phyloP scores from a whole-genome alignment of 306 rosid genomes.

The Trifolium fragiferum region DNA sequence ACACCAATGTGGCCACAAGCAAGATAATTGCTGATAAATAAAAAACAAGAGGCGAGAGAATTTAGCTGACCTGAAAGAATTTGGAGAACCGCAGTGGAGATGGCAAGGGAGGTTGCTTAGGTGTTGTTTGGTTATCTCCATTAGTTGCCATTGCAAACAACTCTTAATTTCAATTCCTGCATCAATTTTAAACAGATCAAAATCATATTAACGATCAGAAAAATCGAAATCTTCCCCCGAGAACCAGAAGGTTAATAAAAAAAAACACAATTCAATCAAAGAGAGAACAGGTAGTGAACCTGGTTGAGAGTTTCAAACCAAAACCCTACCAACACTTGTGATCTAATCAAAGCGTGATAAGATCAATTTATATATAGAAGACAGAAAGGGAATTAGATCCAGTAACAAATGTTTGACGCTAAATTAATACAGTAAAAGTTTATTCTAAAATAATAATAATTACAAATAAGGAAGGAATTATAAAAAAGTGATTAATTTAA shows the following conservation, averaged over 20 bases:
- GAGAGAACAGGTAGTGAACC: slow-evolving; percentile 34
- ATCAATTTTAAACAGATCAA: slow-evolving; percentile 35
- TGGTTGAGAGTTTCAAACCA: slow-evolving; percentile 40
- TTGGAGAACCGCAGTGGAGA: slow-evolving; percentile 90
- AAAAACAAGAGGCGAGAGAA: not conserved
- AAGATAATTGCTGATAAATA: not conserved
- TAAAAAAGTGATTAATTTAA: slow-evolving; percentile 8
- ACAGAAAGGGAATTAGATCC: slow-evolving; percentile 24
- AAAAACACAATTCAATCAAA: slow-evolving; percentile 7
- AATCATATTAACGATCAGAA: slow-evolving; percentile 19
- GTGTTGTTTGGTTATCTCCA: slow-evolving; percentile 51
- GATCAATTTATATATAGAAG: slow-evolving; percentile 49
- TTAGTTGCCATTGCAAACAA: slow-evolving; percentile 64
- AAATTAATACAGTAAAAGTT: not conserved
- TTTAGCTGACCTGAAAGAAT: slow-evolving; percentile 68
- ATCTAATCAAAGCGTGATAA: slow-evolving; percentile 44
- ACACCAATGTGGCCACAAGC: slow-evolving; percentile 10
- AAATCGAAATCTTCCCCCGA: not conserved
- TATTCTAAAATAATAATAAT: not conserved
- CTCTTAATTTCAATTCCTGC: slow-evolving; percentile 46
- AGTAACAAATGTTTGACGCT: slow-evolving; percentile 23
- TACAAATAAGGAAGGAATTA: not conserved
- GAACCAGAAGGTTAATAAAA: too few relatives aligned
- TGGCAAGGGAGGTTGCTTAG: slow-evolving; percentile 79
- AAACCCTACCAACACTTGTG: slow-evolving; percentile 49